phyloP scores from a whole-genome alignment of 73 alveolate genomes.

The Symbiodinium natans region DNA sequence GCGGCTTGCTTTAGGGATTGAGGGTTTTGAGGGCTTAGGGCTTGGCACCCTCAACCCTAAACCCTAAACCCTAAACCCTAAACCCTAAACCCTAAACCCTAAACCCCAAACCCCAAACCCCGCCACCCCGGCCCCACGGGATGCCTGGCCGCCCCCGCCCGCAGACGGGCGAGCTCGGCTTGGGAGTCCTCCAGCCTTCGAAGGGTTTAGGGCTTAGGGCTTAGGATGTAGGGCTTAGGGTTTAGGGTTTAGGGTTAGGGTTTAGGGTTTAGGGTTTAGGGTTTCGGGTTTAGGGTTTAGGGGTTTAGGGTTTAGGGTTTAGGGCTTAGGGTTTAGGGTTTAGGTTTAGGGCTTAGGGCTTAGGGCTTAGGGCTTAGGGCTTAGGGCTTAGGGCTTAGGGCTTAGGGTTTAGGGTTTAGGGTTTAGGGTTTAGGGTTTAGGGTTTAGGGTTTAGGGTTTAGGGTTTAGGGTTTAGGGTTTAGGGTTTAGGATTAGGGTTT shows the following conservation, averaged over 20 bases:
- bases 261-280: not conserved
- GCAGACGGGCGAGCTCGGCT: not conserved
- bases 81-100: too few relatives aligned
- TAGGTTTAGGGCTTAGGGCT: not conserved
- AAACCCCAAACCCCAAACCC: not conserved
- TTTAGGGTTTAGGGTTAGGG: not conserved
- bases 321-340: not conserved
- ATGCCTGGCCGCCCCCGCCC: not conserved
- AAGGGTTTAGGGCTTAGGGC: not conserved
- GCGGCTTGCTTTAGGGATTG: not conserved
- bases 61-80: not conserved
- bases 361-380: too few relatives aligned
- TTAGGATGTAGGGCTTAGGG: too few relatives aligned
- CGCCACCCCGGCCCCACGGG: not conserved
- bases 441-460: too few relatives aligned
- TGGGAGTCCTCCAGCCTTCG: not conserved
- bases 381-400: too few relatives aligned
- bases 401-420: too few relatives aligned
- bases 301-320: too few relatives aligned
- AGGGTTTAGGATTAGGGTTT: too few relatives aligned
- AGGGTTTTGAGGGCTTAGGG: not conserved
- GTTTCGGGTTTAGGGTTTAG: not conserved
- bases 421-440: too few relatives aligned
- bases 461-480: too few relatives aligned
- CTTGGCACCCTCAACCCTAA: not conserved